phyloP scores from a whole-genome alignment of 768 basidiomycete genomes.

The Hysterangium stoloniferum region DNA sequence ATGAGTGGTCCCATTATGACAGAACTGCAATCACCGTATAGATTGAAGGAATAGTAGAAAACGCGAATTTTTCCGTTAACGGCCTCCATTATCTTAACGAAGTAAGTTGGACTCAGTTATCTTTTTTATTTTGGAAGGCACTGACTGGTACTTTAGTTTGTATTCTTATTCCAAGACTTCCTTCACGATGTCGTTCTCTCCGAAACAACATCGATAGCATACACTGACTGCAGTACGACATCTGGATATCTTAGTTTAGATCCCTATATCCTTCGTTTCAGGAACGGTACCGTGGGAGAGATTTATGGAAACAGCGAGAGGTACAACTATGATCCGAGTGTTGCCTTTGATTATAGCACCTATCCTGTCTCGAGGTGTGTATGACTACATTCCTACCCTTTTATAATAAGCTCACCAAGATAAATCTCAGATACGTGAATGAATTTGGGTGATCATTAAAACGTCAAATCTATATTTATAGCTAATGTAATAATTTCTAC shows the following conservation, averaged over 20 bases:
- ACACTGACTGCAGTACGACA: slow-evolving; percentile 55
- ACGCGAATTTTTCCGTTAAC: slow-evolving; percentile 30
- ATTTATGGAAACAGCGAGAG: slow-evolving; percentile 53
- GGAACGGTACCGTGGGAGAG: slow-evolving; percentile 41
- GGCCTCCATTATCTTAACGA: slow-evolving; percentile 44
- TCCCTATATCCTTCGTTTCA: slow-evolving; percentile 43
- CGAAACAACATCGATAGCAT: slow-evolving; percentile 47
- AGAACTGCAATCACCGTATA: not conserved
- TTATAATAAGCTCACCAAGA: too few species aligned
- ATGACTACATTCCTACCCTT: not conserved
- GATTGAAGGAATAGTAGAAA: slow-evolving; percentile 45
- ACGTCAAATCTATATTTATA: not conserved
- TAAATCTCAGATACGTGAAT: slow-evolving; percentile 48
- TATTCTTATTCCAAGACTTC: slow-evolving; percentile 45
- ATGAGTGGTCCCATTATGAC: not conserved
- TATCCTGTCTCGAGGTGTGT: slow-evolving; percentile 41
- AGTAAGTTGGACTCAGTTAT: slow-evolving; percentile 23
- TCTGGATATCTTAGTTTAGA: slow-evolving; percentile 49
- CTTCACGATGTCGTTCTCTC: slow-evolving; percentile 39
- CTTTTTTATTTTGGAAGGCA: not conserved
- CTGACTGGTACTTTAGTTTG: slow-evolving; percentile 28
- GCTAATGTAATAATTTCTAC: not conserved
- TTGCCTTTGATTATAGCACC: slow-evolving; percentile 46
- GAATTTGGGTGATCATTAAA: slow-evolving; percentile 40
- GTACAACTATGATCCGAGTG: slow-evolving; percentile 46